Conservation (phyloP, 2,329 filamentous ascomycete genomes). For the Monilinia fructigena region DNA sequence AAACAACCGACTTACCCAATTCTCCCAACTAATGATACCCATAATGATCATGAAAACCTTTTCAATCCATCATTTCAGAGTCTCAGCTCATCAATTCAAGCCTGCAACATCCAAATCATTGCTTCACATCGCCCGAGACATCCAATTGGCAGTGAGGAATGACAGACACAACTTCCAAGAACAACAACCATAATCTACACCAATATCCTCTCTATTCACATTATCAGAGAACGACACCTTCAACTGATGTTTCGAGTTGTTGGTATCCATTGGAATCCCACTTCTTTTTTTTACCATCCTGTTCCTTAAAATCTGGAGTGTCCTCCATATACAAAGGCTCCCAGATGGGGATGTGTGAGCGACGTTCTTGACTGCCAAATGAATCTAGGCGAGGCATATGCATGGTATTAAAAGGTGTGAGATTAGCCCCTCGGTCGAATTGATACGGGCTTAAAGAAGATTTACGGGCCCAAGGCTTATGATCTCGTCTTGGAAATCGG, state of each 20-base stretch:
- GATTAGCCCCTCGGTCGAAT: background rate
- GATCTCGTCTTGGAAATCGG: background rate
- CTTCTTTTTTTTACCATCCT: background rate
- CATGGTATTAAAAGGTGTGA: constrained; percentile 17
- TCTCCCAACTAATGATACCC: background rate
- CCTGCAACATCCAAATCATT: background rate
- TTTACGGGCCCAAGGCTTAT: background rate
- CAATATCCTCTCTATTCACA: background rate
- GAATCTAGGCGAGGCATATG: constrained; percentile 15
- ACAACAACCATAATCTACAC: constrained; percentile 5
- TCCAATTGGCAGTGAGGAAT: constrained; percentile 2
- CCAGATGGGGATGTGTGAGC: constrained; percentile 10
- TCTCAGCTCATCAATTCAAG: background rate
- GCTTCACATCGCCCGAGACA: constrained; percentile 15
- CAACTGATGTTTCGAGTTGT: background rate
- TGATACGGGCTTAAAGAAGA: background rate
- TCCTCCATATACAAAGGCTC: constrained; percentile 19
- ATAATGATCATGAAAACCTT: background rate
- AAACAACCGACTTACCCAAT: background rate
- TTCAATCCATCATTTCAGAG: background rate
- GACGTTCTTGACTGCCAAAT: constrained; percentile 2
- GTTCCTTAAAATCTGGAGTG: background rate
- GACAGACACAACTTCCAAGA: constrained; percentile 14
- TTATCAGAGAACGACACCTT: background rate
- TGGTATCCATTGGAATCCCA: background rate